Evolutionary conservation across 2,329 filamentous ascomycete species (phyloP), one percentile per base, ranked within the genome.

Genomic region (Beauveria caledonica): DNA sequence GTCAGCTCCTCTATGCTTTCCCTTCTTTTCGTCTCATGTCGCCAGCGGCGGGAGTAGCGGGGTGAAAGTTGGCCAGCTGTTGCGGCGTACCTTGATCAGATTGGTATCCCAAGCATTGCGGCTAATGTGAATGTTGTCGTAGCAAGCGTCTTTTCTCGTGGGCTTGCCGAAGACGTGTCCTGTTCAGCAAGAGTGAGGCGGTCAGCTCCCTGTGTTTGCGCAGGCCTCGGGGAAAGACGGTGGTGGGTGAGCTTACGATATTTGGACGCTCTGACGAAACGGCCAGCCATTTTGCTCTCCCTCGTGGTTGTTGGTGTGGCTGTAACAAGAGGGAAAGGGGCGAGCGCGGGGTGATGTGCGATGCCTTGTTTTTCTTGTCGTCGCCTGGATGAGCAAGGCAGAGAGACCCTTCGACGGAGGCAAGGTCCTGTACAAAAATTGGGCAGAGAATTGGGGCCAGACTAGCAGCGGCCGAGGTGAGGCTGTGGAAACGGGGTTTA

Each of bases 91-190:
- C 88, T 97, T 97, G 78, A 97, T 84, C 71, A 99, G 80, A 79
- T 99, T 99, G 70, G 92, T 97, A 76, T 99, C 94, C 94, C 94
- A 99, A 60, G 94, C 94, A 86, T 99, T 99, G 77, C 89, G 90
- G 71, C 92, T 97, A 76, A 99, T 91, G 73, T 91, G 90, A 68
- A 99, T 80, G 76, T 97, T 97, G 77, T 99, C 94, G 78, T 97
- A 99, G 81, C 92, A 97, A 83, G 90, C 90, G 75, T 99, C 94
- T 84, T 96, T 97, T 77, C 90, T 88, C 66, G 92, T 95, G 64
- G 91, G 80, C 78, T 95, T 94, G 74, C 94, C 94, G 80, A 97
- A 99, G 79, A 99, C 89, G 83, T 99, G 94, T 82, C 93, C 93
- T 97, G 49, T 29, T 21, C 6, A 27, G 11, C 3, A 33, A 21